These are phyloP conservation scores for Diaporthe vexans DNA, from an alignment of 2,329 filamentous ascomycete genomes.

Conservation along the genomic window DNA sequence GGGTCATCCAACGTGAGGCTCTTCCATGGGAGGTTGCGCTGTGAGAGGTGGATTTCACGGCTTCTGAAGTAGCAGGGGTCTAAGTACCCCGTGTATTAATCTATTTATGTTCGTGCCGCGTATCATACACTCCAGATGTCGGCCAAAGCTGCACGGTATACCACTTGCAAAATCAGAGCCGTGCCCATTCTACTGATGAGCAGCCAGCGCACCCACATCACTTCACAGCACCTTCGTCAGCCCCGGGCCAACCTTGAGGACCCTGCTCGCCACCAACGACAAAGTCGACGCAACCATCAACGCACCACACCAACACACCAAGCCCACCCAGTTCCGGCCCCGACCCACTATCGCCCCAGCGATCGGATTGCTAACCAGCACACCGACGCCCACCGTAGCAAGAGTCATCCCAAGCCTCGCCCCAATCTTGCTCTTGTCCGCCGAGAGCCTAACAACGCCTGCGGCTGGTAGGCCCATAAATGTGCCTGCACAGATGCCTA, in stretches of 20 bases:
- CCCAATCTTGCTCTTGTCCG: conserved; percentile 54
- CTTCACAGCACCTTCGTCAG: conserved; percentile 4
- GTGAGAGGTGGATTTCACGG: no score
- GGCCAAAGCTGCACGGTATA: no score
- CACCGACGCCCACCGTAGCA: conserved; percentile 56
- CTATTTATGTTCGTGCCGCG: no score
- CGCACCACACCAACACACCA: conserved; percentile 15
- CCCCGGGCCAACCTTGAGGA: conserved; percentile 20
- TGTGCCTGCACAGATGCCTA: conserved; percentile 59
- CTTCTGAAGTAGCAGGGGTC: no score
- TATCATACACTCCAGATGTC: no score
- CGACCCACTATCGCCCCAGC: conserved; percentile 61
- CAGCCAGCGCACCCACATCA: background rate
- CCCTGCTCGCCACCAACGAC: conserved; percentile 4
- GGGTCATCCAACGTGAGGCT: no score
- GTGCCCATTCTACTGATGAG: no score
- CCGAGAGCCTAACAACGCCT: conserved; percentile 53
- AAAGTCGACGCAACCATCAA: conserved; percentile 20
- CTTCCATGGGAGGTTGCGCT: no score
- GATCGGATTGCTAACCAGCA: conserved; percentile 65
- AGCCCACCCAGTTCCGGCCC: conserved; percentile 23
- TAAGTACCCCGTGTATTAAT: no score
- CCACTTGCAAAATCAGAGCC: no score
- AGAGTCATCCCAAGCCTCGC: conserved; percentile 59
- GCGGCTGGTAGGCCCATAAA: conserved; percentile 58